Evolutionary conservation across 352 stramenopile genomes (phyloP).

Genomic region (Poterioochromonas sp.): DNA sequence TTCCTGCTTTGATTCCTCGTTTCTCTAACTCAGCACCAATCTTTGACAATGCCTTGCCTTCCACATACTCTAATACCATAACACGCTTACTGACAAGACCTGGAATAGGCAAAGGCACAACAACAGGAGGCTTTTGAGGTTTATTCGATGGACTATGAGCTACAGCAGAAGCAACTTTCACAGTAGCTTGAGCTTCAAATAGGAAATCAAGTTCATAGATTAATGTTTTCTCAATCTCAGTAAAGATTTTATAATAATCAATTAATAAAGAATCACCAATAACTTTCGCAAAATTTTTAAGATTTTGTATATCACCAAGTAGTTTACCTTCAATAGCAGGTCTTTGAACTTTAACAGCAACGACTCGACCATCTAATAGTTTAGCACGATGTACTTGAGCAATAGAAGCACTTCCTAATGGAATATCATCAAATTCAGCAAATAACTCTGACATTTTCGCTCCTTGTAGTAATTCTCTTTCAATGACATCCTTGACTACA

Average conservation of each 20-base stretch:
- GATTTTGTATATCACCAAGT: conserved; percentile 62
- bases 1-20: conserved; percentile 52
- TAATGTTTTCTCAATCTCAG: conserved; percentile 59
- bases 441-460: conserved; percentile 61
- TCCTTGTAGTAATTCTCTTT: conserved; percentile 54
- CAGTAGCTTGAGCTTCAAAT: conserved; percentile 53
- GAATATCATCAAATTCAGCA: conserved; percentile 56
- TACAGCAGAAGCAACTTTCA: conserved; percentile 43
- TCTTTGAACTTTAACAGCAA: conserved; percentile 68
- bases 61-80: conserved; percentile 67
- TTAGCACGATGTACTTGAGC: conserved; percentile 62
- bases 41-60: conserved; percentile 42
- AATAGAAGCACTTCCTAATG: conserved; percentile 50
- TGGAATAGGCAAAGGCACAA: conserved; percentile 55
- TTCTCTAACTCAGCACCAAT: conserved; percentile 50
- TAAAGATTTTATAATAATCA: conserved; percentile 71
- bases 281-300: conserved; percentile 57
- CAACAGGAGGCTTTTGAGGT: conserved; percentile 49
- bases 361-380: conserved; percentile 52
- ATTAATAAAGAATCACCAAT: conserved; percentile 56
- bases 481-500: conserved; percentile 56
- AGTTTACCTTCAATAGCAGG: conserved; percentile 54
- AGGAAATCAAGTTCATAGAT: conserved; percentile 70
- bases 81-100: conserved; percentile 57
- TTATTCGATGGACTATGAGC: conserved; percentile 43